These are phyloP conservation scores for Picochlorum sp. DNA, from an alignment of 139 green algal species.

Conservation along the genomic window DNA sequence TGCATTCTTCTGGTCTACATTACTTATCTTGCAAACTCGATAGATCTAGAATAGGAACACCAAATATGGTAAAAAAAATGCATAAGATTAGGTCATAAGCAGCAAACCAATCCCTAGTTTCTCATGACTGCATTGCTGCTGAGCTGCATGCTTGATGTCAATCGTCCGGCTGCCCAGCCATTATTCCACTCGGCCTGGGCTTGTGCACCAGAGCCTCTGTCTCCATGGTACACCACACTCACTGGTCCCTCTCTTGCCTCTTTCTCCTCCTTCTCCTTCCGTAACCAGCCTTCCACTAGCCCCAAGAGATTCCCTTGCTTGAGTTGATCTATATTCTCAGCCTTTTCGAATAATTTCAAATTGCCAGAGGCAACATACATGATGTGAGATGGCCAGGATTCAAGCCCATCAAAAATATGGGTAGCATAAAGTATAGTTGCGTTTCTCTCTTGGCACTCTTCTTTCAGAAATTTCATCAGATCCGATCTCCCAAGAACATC, in stretches of 20 bases:
- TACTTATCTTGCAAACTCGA: constrained; percentile 7
- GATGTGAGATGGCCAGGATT: constrained; percentile 88
- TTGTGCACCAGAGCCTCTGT: constrained; percentile 12
- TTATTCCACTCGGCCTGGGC: constrained; percentile 66
- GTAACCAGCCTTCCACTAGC: constrained; percentile 45
- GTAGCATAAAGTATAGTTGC: constrained; percentile 90
- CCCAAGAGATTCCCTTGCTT: constrained; percentile 40
- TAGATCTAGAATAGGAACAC: not conserved
- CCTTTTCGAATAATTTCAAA: constrained; percentile 32
- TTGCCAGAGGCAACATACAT: constrained; percentile 70
- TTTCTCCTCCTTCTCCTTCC: constrained; percentile 27
- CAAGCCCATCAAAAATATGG: constrained; percentile 97
- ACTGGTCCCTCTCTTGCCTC: constrained; percentile 8
- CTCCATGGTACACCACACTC: constrained; percentile 22
- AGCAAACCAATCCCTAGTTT: constrained; percentile 29
- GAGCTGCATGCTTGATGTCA: constrained; percentile 41
- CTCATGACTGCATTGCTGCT: constrained; percentile 75
- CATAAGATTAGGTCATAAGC: not conserved
- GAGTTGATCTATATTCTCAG: constrained; percentile 37
- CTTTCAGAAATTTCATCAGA: constrained; percentile 74
- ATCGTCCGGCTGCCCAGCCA: constrained; percentile 57
- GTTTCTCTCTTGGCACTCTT: constrained; percentile 57
- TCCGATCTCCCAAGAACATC: constrained; percentile 88
- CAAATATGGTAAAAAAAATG: not conserved
- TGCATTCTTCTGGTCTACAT: constrained; percentile 14